Evolutionary conservation across 345 rosid genomes (phyloP), one percentile per base, ranked within the genome.

Genomic region (Melaleuca alternifolia): DNA sequence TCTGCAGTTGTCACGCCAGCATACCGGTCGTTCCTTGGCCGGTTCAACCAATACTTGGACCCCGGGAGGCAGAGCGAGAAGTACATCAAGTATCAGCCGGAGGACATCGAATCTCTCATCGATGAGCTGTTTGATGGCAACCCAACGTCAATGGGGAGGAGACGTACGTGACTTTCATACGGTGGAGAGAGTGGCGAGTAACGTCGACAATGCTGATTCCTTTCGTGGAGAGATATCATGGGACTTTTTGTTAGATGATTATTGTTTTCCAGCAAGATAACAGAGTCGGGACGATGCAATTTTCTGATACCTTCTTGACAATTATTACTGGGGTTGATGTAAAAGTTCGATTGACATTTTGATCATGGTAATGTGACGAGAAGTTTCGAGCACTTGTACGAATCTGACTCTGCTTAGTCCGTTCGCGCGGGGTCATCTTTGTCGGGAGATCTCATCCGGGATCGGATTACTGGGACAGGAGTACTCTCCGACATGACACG

Each of bases 71-170:
- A 94, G 61, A 83, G 89, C 33, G 97, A 95, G 88, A 96, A 93
- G 92, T 97, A 95, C 85, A 89, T 97, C 0, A 97, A 94, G 92
- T 97, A 92, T 86, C 99, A 96, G 88, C 93, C 98, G 3, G 99
- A 97, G 51, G 98, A 97, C 89, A 92, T 97, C 12, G 96, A 95
- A 91, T 83, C 89, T 56, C 89, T 87, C 62, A 88, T 96, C 56
- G 99, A 97, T 33, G 96, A 96, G 61, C 92, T 97, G 89, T 96
- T 97, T 84, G 98, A 94, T 62, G 99, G 98, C 28, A 95, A 95
- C 62, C 86, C 93, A 0, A 57, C 89, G 50, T 92, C 96, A 11
- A 92, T 95, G 94, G 90, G 86, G 23, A 87, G 94, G 84, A 92
- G 87, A 85, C 90, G 88, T 89, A 87, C 79, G 23, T 87, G 57